Conservation (phyloP, 257 asterid genomes). For the Fraxinus anomala region DNA sequence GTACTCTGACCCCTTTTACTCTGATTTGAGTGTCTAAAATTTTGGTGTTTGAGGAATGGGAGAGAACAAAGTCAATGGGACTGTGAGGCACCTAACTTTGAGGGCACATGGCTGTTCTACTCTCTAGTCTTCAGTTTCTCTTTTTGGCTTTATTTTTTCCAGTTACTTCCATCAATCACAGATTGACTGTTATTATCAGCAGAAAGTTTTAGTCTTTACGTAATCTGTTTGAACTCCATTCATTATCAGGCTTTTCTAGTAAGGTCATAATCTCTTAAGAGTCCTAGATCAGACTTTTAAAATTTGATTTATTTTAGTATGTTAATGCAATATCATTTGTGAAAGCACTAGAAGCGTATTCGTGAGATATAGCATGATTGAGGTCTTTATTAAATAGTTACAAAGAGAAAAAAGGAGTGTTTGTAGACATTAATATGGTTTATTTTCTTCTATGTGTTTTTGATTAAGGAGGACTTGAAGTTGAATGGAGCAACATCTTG, state of each 20-base stretch:
- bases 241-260: background rate
- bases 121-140: background rate
- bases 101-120: background rate
- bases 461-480: background rate
- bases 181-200: background rate
- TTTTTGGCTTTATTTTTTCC: background rate
- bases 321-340: background rate
- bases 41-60: background rate
- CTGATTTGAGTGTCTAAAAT: background rate
- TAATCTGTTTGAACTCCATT: background rate
- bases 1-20: background rate
- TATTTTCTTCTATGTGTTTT: background rate
- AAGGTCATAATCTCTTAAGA: background rate
- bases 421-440: background rate
- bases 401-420: background rate
- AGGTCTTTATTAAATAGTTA: background rate
- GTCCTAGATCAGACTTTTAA: background rate
- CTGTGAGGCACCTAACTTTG: background rate
- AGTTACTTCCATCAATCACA: background rate
- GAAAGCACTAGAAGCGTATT: background rate
- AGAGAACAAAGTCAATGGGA: no score
- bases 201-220: background rate
- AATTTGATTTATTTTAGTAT: background rate
- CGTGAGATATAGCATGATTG: background rate
- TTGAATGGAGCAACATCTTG: background rate